Percentiles rank a stretch among this genome's conserved stretches.
Evolutionary conservation across 2,329 filamentous ascomycete species (phyloP).

Genomic region (Huntiella bhutanensis): DNA sequence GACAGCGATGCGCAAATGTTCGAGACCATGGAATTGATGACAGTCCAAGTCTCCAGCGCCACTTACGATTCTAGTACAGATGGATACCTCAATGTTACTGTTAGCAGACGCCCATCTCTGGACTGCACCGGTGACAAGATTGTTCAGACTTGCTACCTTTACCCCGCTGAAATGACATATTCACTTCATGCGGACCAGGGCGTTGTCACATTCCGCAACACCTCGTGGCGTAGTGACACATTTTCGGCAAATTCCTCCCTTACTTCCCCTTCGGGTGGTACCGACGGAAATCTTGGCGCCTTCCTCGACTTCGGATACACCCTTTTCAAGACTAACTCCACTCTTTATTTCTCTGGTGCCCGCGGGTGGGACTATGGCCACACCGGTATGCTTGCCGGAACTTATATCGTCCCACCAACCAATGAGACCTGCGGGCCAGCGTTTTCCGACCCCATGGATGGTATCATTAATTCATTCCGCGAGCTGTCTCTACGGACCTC

Average conservation of each 20-base stretch:
- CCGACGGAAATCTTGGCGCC: conserved; percentile 10
- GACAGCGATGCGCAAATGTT: neutral
- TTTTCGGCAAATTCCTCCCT: conserved; percentile 6
- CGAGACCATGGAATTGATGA: conserved; percentile 3
- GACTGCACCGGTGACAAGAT: conserved; percentile 8
- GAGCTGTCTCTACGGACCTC: conserved; percentile 8
- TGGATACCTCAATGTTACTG: conserved; percentile 10
- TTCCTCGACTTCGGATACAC: conserved; percentile 10
- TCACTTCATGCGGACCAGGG: conserved; percentile 3
- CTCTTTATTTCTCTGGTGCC: conserved; percentile 7
- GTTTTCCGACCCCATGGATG: conserved; percentile 10
- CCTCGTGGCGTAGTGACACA: conserved; percentile 6
- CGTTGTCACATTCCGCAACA: conserved; percentile 6
- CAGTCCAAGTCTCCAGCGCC: neutral
- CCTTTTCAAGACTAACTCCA: conserved; percentile 4
- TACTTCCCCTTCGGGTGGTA: neutral
- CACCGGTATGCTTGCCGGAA: conserved; percentile 5
- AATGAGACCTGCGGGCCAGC: conserved; percentile 4
- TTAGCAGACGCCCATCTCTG: conserved; percentile 6
- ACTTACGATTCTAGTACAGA: neutral
- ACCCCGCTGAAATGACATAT: conserved; percentile 9
- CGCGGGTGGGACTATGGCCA: conserved; percentile 11
- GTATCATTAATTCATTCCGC: conserved; percentile 8
- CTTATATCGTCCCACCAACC: conserved; percentile 8
- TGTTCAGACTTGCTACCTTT: conserved; percentile 9